Base-by-base conservation (phyloP, 176 grass and related monocot genomes). In the Pontederia crassipes region DNA sequence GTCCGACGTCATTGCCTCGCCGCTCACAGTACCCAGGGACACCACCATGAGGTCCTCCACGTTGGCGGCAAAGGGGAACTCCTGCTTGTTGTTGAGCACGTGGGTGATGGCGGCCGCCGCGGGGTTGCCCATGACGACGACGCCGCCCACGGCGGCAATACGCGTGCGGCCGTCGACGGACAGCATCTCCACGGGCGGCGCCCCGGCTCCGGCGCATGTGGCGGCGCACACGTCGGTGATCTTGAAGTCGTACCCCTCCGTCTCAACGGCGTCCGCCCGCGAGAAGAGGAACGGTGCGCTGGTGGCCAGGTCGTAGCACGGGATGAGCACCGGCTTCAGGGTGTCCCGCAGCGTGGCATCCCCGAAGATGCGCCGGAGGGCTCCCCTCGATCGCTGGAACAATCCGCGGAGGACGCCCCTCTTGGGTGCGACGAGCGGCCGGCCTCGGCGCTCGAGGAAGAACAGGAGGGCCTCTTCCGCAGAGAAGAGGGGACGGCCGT, bases 51-150 rank as follows among this genome's bases (percentile, higher is more conserved):
- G 81, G 71, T 95, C 80, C 49, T 90, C 69, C 17, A 90, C 78
- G 16, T 83, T 81, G 0, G 65, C 51, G 4, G 75, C 83, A 8
- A 87, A 79, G 0, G 91, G 91, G 60, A 90, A 95, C 75, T 90
- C 91, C 61, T 77, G 81, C 79, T 84, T 82, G 83, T 95, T 95
- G 81, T 95, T 95, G 72, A 95, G 79, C 48, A 95, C 91, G 79
- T 95, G 91, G 8, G 86, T 95, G 78, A 95, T 95, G n/a, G 91
- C 91, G 12, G 86, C 91, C 0, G 83, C 91, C 61, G 91, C 83
- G 40, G 91, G 91, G 79, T 96, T 96, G 3, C 80, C 78, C 11
- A 96, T 82, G 24, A 80, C 75, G 14, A 96, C 79, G 12, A 83
- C 91, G 51, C 83, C 86, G 6, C 83, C 86, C 4, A 96, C 62